Conservation (phyloP, 225 moss, liverwort and hornwort species). For the Ulota crispa region DNA sequence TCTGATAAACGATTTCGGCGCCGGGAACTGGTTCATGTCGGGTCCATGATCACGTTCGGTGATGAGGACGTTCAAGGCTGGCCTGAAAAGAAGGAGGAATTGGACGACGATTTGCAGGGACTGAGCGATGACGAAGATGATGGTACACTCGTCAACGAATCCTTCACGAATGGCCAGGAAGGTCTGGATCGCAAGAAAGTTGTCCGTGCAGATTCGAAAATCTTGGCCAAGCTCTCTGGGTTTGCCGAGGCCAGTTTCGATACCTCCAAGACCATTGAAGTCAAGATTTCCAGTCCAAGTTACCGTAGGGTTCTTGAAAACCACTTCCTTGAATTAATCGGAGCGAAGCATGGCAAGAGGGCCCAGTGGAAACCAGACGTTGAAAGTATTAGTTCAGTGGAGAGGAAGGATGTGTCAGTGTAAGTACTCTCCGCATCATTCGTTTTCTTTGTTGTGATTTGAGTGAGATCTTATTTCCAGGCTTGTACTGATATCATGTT, state of each 20-base stretch:
- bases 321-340: constrained; percentile 1
- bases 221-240: background rate
- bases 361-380: constrained; percentile 32
- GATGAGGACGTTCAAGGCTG: constrained; percentile 13
- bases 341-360: background rate
- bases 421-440: background rate
- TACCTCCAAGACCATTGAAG: background rate
- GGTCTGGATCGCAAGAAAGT: background rate
- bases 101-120: background rate
- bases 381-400: background rate
- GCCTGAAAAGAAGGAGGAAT: background rate
- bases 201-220: constrained; percentile 1
- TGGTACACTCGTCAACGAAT: background rate
- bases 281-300: constrained; percentile 7
- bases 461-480: background rate
- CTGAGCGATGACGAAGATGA: constrained; percentile 1
- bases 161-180: background rate
- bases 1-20: background rate
- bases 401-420: constrained; percentile 22
- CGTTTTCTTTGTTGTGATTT: background rate
- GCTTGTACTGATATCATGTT: background rate
- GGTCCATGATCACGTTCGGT: constrained; percentile 20
- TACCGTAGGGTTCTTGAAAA: constrained; percentile 11
- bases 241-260: background rate
- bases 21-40: background rate